phyloP scores from a whole-genome alignment of 345 rosid genomes.

The Eucalyptus brandiana region DNA sequence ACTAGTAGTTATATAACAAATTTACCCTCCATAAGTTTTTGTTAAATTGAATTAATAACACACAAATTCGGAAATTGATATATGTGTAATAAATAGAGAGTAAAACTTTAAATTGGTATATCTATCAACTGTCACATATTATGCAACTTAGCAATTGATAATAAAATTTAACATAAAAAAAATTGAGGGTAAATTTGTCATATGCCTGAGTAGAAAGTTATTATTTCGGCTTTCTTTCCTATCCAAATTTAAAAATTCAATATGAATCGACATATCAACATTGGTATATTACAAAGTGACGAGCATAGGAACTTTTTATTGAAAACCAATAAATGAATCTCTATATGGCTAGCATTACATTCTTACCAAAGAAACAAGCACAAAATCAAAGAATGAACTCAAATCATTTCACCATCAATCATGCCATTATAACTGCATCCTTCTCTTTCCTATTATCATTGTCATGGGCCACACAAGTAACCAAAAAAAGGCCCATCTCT shows the following conservation, averaged over 20 bases:
- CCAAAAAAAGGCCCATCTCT: background rate
- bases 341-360: background rate
- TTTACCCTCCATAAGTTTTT: too few relatives aligned
- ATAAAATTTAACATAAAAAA: rapidly evolving
- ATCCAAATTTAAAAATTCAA: background rate
- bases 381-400: background rate
- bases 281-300: background rate
- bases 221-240: background rate
- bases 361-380: background rate
- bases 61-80: rapidly evolving
- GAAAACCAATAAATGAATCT: background rate
- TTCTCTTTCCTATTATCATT: background rate
- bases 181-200: too few relatives aligned
- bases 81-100: rapidly evolving
- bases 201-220: background rate
- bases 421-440: background rate
- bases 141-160: rapidly evolving
- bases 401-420: background rate
- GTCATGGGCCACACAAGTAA: background rate
- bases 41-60: too few relatives aligned
- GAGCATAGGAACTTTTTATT: background rate
- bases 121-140: too few relatives aligned
- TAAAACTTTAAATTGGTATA: rapidly evolving
- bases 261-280: background rate
- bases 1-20: too few relatives aligned